phyloP scores from a whole-genome alignment of 2,329 filamentous ascomycete genomes.

The Bimuria novae-zelandiae region DNA sequence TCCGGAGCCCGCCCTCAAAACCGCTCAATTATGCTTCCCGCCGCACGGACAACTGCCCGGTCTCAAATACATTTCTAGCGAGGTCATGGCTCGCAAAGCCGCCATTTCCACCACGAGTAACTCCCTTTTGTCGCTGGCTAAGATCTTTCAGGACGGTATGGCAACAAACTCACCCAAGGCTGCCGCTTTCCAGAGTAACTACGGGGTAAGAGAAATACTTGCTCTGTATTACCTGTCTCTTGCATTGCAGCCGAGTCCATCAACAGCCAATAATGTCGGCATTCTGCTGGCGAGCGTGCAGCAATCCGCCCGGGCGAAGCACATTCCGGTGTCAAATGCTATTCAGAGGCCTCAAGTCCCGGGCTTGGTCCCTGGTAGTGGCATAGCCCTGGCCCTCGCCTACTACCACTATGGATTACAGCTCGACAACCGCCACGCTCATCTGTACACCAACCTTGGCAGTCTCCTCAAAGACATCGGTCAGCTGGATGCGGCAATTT shows the following conservation, averaged over 20 bases:
- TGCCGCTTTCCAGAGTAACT: slow-evolving; percentile 62
- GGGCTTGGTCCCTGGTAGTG: slow-evolving; percentile 83
- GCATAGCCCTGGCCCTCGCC: slow-evolving; percentile 81
- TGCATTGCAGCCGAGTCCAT: slow-evolving; percentile 92
- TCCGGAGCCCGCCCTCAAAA: slow-evolving; percentile 81
- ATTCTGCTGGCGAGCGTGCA: slow-evolving; percentile 96
- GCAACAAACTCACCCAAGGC: slow-evolving; percentile 68
- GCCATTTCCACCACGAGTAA: slow-evolving; percentile 95
- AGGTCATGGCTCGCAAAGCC: slow-evolving; percentile 73
- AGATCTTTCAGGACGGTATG: slow-evolving; percentile 97
- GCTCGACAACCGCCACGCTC: slow-evolving; percentile 86
- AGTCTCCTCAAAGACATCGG: slow-evolving; percentile 96
- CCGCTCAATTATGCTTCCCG: slow-evolving; percentile 81
- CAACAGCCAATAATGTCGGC: slow-evolving; percentile 96
- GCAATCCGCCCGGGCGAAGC: slow-evolving; percentile 60
- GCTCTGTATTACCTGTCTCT: slow-evolving; percentile 94
- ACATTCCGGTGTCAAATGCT: slow-evolving; percentile 46
- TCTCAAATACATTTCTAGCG: slow-evolving; percentile 67
- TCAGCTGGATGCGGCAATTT: slow-evolving; percentile 86
- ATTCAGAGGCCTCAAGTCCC: slow-evolving; percentile 60
- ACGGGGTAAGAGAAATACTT: slow-evolving; percentile 87
- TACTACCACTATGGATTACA: slow-evolving; percentile 95
- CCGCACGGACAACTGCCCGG: slow-evolving; percentile 78
- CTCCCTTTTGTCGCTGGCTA: slow-evolving; percentile 88
- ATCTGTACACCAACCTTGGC: slow-evolving; percentile 94